phyloP scores from a whole-genome alignment of 2,329 filamentous ascomycete species.

The Ploettnerulaceae sp. region DNA sequence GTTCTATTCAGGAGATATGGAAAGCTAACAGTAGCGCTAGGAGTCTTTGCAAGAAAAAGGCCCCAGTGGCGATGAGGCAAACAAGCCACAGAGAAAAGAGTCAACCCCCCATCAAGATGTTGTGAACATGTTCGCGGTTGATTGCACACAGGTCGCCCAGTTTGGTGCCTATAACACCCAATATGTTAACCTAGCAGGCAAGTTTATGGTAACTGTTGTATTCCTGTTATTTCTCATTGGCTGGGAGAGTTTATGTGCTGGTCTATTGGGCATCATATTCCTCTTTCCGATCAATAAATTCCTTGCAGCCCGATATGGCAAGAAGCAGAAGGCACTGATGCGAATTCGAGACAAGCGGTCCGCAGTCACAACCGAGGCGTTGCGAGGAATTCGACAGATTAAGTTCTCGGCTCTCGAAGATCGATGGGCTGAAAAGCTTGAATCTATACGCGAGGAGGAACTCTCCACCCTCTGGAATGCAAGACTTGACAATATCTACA shows the following conservation, averaged over 20 bases:
- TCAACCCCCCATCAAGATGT: conserved; percentile 60
- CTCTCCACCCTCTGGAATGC: conserved; percentile 55
- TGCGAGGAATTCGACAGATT: conserved; percentile 75
- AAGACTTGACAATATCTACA: conserved; percentile 15
- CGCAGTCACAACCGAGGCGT: conserved; percentile 65
- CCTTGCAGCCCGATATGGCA: conserved; percentile 58
- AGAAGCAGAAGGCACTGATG: conserved; percentile 64
- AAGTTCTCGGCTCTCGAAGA: conserved; percentile 73
- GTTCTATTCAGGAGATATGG: too few relatives aligned
- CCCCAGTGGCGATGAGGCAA: conserved; percentile 23
- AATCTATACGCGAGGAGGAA: conserved; percentile 58
- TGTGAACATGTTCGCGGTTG: conserved; percentile 70
- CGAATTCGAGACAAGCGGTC: conserved; percentile 69
- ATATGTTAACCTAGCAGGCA: conserved; percentile 55
- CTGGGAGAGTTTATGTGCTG: conserved; percentile 61
- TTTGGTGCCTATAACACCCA: conserved; percentile 60
- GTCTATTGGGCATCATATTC: conserved; percentile 56
- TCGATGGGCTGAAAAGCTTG: conserved; percentile 68
- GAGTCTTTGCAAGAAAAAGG: conserved; percentile 41
- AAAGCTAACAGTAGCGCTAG: too few relatives aligned
- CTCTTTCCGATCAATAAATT: conserved; percentile 63
- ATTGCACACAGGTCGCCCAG: conserved; percentile 60
- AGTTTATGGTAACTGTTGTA: conserved; percentile 52
- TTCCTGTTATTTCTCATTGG: conserved; percentile 65
- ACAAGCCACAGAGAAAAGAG: conserved; percentile 35